phyloP scores from a whole-genome alignment of 805 yeast genomes.

The Saturnispora serradocipensis region DNA sequence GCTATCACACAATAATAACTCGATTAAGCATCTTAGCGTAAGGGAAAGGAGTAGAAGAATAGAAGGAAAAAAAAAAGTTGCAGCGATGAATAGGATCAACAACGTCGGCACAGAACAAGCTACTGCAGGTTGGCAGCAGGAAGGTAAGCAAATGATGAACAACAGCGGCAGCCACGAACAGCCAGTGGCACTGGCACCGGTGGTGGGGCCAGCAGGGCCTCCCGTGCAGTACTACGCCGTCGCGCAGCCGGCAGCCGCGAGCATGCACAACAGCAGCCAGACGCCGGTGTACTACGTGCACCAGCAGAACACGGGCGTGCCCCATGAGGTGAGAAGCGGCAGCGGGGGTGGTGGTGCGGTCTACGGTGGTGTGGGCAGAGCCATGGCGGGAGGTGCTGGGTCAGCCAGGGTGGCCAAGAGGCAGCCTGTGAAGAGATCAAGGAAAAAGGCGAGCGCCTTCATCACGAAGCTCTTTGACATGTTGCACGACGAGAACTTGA shows the following conservation, averaged over 20 bases:
- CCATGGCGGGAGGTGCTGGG: background rate
- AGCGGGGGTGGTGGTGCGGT: background rate
- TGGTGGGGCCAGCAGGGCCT: background rate
- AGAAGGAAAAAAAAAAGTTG: background rate
- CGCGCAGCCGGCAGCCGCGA: background rate
- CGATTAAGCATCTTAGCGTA: background rate
- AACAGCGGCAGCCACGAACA: background rate
- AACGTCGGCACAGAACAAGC: background rate
- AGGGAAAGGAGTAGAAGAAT: background rate
- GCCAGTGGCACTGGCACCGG: background rate
- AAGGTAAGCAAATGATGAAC: background rate
- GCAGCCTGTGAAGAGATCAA: background rate
- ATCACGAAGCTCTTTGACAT: conserved; percentile 56
- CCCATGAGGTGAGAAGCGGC: background rate
- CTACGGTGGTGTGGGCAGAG: background rate
- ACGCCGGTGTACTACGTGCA: background rate
- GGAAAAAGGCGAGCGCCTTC: conserved; percentile 47
- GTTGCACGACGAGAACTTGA: conserved; percentile 46
- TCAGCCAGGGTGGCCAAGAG: background rate
- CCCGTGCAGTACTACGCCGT: background rate
- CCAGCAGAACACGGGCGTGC: background rate
- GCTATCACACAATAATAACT: background rate
- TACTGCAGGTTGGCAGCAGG: background rate
- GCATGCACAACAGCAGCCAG: background rate
- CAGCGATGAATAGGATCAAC: background rate